Percentiles rank a stretch among this genome's conserved stretches.
These are phyloP conservation scores for Aeschynomene evenia DNA, from an alignment of 306 rosid genomes.

Conservation along the genomic window DNA sequence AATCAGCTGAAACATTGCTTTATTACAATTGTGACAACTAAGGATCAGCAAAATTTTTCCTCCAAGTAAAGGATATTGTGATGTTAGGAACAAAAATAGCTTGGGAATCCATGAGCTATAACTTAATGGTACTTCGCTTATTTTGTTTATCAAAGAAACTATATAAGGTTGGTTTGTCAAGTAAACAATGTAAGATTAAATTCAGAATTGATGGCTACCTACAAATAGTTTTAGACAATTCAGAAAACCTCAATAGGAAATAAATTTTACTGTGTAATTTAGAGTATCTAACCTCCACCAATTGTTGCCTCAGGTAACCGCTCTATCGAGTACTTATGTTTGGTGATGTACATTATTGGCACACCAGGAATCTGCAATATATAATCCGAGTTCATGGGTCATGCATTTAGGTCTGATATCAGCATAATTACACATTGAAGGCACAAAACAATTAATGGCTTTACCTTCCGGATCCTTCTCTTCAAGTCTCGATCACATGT, in stretches of 20 bases:
- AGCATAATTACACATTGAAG: too few relatives aligned
- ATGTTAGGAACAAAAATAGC: too few relatives aligned
- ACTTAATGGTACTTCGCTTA: too few relatives aligned
- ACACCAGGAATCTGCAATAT: constrained; percentile 82
- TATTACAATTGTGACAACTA: too few relatives aligned
- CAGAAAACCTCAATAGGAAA: too few relatives aligned
- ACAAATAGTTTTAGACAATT: background rate
- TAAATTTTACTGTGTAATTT: too few relatives aligned
- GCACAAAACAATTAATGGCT: background rate
- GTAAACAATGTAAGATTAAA: background rate
- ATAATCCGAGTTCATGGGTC: constrained; percentile 16
- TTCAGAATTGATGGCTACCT: background rate
- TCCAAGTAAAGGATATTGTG: too few relatives aligned
- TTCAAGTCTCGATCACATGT: constrained; percentile 93
- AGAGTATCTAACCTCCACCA: constrained; percentile 76
- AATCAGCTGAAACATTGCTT: too few relatives aligned
- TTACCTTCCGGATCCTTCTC: constrained; percentile 91
- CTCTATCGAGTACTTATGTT: constrained; percentile 82
- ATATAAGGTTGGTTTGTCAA: background rate
- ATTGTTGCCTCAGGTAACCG: constrained; percentile 93
- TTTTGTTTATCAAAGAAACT: too few relatives aligned
- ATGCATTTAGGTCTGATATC: background rate
- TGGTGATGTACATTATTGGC: constrained; percentile 90
- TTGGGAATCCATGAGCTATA: too few relatives aligned
- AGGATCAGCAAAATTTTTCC: too few relatives aligned